Evolutionary conservation across 1,284 basidiomycete genomes (phyloP).

Genomic region (Volvariella surrecta): DNA sequence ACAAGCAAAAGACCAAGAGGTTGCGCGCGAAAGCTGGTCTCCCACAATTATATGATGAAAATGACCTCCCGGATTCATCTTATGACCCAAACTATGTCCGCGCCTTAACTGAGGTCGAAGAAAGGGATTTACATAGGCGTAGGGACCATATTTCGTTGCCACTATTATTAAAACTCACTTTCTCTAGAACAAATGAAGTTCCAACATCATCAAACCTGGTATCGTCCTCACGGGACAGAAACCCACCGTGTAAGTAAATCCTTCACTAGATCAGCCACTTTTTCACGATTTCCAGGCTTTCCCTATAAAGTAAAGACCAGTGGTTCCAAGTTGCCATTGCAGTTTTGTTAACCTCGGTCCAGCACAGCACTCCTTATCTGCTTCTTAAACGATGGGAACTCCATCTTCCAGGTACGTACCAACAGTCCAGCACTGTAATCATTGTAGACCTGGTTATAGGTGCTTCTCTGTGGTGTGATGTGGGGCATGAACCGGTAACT

Average conservation of each 20-base stretch:
- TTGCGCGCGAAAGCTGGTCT: conserved; percentile 54
- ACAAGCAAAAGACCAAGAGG: conserved; percentile 49
- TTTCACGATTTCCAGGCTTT: conserved; percentile 48
- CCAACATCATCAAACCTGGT: conserved; percentile 74
- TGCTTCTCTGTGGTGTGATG: conserved; percentile 73
- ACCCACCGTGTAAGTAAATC: conserved; percentile 57
- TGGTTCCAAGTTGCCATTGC: neutral
- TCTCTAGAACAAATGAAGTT: conserved; percentile 58
- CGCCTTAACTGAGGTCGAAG: conserved; percentile 67
- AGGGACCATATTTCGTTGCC: conserved; percentile 16
- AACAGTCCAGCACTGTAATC: neutral
- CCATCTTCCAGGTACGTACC: conserved; percentile 59
- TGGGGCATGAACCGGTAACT: conserved; percentile 66
- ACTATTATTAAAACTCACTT: neutral
- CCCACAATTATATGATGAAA: conserved; percentile 59
- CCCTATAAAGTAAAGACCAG: conserved; percentile 53
- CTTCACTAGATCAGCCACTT: conserved; percentile 5
- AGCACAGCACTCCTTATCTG: conserved; percentile 59
- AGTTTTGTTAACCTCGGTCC: conserved; percentile 9
- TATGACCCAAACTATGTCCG: conserved; percentile 71
- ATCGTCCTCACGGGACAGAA: conserved; percentile 78
- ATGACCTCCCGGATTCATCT: conserved; percentile 72
- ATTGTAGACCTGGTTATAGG: conserved; percentile 20
- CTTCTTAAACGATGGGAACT: conserved; percentile 72
- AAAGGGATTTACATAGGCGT: conserved; percentile 63